A percentile compares a stretch with the other conserved stretches of the same genome.
Evolutionary conservation across 148 eudicot genomes (phyloP).

Genomic region (Cornus kousa): DNA sequence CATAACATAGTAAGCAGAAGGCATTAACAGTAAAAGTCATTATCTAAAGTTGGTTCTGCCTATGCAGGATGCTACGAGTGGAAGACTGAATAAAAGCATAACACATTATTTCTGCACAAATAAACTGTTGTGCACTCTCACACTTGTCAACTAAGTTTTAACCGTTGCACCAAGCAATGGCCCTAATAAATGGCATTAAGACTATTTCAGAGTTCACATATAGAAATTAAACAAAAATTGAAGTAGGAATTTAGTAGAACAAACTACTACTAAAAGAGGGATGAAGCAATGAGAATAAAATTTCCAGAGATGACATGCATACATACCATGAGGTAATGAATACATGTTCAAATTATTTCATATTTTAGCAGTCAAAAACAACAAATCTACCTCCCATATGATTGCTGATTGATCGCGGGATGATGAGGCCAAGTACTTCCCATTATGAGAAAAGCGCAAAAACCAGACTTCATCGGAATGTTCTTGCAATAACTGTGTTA

Average conservation of each 20-base stretch:
- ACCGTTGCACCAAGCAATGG: no score
- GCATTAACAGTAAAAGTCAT: background rate
- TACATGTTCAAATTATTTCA: background rate
- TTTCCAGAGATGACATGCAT: no score
- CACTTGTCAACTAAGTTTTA: no score
- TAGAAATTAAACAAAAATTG: background rate
- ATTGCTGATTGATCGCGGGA: slow-evolving; percentile 69
- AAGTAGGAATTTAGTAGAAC: background rate
- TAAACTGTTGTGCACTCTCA: no score
- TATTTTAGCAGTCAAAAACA: background rate
- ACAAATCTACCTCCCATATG: slow-evolving; percentile 79
- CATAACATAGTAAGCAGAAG: background rate
- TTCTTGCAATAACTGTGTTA: slow-evolving; percentile 51
- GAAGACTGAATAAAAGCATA: no score
- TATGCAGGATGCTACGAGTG: no score
- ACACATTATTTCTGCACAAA: no score
- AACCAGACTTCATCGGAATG: slow-evolving; percentile 83
- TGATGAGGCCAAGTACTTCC: slow-evolving; percentile 76
- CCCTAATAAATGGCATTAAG: background rate
- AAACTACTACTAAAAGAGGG: background rate
- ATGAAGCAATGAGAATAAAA: background rate
- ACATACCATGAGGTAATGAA: background rate
- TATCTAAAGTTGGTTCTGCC: no score
- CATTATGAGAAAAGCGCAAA: slow-evolving; percentile 71
- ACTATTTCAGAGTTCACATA: background rate